Percentiles rank a stretch among this genome's conserved stretches.
Evolutionary conservation across 1,284 basidiomycete genomes (phyloP).

Genomic region (Veloboletus limbatus): DNA sequence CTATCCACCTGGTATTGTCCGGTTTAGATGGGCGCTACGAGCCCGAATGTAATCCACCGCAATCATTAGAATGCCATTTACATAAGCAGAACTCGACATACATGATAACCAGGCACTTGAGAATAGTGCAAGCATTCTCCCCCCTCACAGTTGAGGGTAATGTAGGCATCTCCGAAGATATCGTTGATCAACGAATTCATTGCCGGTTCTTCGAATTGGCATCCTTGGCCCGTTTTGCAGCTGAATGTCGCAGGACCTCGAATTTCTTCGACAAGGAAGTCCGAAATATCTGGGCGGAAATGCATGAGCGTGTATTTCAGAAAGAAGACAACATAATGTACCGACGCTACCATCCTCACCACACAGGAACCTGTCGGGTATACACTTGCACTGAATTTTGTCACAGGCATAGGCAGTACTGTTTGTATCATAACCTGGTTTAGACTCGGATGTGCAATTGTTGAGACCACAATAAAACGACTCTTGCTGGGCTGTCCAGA

Average conservation of each 20-base stretch:
- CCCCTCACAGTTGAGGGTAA: slow-evolving; percentile 82
- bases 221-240: slow-evolving; percentile 73
- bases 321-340: slow-evolving; percentile 39
- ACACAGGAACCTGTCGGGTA: slow-evolving; percentile 91
- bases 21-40: slow-evolving; percentile 69
- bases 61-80: not conserved
- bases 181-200: slow-evolving; percentile 95
- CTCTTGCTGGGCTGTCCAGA: slow-evolving; percentile 93
- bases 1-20: slow-evolving; percentile 79
- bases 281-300: slow-evolving; percentile 74
- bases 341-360: slow-evolving; percentile 94
- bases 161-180: slow-evolving; percentile 90
- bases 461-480: slow-evolving; percentile 93
- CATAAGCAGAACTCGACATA: slow-evolving; percentile 35
- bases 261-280: slow-evolving; percentile 89
- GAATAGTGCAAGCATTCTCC: slow-evolving; percentile 95
- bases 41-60: not conserved
- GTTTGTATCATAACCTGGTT: slow-evolving; percentile 65
- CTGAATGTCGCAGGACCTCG: slow-evolving; percentile 88
- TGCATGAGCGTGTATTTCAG: not conserved
- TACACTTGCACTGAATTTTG: slow-evolving; percentile 85
- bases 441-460: slow-evolving; percentile 52
- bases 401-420: slow-evolving; percentile 77
- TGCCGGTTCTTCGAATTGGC: slow-evolving; percentile 91
- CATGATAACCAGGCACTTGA: slow-evolving; percentile 89